phyloP scores from a whole-genome alignment of 768 basidiomycete genomes.

The Calvatia gigantea region DNA sequence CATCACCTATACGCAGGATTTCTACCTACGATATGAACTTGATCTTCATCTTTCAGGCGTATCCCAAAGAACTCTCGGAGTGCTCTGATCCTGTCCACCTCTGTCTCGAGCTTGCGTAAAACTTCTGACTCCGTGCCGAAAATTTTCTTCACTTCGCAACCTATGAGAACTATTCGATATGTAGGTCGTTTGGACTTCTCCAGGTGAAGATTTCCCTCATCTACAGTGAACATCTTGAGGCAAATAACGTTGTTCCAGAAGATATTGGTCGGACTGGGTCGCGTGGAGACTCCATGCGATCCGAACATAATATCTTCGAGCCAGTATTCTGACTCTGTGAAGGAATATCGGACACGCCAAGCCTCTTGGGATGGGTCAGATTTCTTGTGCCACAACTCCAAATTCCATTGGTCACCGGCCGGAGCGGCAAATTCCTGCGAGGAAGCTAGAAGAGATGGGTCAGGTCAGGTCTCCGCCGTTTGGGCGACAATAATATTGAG shows the following conservation, averaged over 20 bases:
- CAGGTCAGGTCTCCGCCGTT: not conserved
- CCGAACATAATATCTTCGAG: constrained; percentile 19
- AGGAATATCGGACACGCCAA: constrained; percentile 25
- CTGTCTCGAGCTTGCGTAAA: constrained; percentile 21
- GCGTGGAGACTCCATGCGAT: constrained; percentile 21
- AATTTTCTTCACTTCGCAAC: constrained; percentile 23
- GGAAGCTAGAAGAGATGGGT: not conserved
- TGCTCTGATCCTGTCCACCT: constrained; percentile 25
- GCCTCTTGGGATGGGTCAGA: not conserved
- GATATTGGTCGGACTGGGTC: constrained; percentile 14
- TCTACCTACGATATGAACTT: not conserved
- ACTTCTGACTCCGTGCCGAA: constrained; percentile 20
- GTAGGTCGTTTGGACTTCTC: constrained; percentile 11
- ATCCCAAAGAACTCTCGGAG: constrained; percentile 5
- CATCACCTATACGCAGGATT: not conserved
- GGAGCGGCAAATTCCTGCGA: not conserved
- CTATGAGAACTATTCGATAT: constrained; percentile 22
- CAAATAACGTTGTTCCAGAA: constrained; percentile 25
- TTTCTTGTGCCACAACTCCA: constrained; percentile 17
- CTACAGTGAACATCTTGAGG: constrained; percentile 19
- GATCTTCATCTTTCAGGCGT: not conserved
- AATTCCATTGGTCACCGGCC: constrained; percentile 9
- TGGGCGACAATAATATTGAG: not conserved
- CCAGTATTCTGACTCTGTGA: constrained; percentile 27
- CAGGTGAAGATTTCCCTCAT: constrained; percentile 19